Percentiles rank a stretch among this genome's conserved stretches.
These are phyloP conservation scores for Moesziomyces aphidis DNA, from an alignment of 1,284 basidiomycete genomes.

Conservation along the genomic window DNA sequence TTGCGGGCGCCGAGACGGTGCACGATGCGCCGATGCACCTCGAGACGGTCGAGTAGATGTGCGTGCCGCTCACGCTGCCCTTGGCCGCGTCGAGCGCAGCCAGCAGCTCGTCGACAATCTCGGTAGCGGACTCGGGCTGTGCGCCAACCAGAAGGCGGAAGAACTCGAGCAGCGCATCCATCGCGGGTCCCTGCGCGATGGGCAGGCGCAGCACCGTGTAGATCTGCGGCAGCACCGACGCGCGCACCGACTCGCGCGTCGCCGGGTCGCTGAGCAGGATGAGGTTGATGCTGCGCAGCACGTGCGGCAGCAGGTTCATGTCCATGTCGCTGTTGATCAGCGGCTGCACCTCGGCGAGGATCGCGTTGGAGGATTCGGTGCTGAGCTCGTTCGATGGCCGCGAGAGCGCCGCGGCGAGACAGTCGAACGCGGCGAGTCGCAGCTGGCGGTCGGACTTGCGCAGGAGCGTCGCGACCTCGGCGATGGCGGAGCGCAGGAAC, in stretches of 20 bases:
- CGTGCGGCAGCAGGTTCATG: constrained; percentile 53
- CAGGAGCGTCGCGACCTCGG: constrained; percentile 81
- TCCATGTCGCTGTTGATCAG: constrained; percentile 52
- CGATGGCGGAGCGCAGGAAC: constrained; percentile 81
- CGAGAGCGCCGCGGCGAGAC: constrained; percentile 79
- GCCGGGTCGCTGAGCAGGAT: constrained; percentile 40
- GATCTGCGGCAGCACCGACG: constrained; percentile 74
- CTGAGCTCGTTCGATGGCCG: constrained; percentile 70
- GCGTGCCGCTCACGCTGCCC: constrained; percentile 28
- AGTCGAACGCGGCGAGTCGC: constrained; percentile 83
- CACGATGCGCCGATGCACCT: constrained; percentile 59
- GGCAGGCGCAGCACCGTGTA: constrained; percentile 82
- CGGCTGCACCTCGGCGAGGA: constrained; percentile 56
- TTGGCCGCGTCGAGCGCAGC: constrained; percentile 32
- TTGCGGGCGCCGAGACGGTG: constrained; percentile 29
- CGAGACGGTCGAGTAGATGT: constrained; percentile 51
- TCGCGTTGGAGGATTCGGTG: constrained; percentile 29
- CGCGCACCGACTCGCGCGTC: constrained; percentile 30
- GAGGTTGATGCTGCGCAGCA: constrained; percentile 45
- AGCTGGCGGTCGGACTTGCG: constrained; percentile 82
- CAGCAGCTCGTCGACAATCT: constrained; percentile 42
- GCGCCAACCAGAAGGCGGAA: constrained; percentile 83
- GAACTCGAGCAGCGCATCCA: constrained; percentile 85
- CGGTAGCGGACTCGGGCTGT: constrained; percentile 71
- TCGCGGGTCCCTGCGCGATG: constrained; percentile 77